phyloP scores from a whole-genome alignment of 2,329 filamentous ascomycete species.

The Ceratocystis eucalypticola region DNA sequence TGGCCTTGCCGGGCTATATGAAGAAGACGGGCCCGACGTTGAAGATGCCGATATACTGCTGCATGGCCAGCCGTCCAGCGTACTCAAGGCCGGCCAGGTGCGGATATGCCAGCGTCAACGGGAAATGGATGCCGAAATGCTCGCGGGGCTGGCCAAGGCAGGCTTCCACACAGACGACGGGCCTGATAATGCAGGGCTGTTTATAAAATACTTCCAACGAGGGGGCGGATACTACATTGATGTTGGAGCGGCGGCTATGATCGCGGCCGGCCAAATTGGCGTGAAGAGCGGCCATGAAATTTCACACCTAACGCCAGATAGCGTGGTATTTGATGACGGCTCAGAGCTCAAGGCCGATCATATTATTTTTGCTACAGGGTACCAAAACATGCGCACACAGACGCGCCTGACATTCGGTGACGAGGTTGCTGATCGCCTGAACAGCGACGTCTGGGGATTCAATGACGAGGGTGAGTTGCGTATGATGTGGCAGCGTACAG shows the following conservation, averaged over 20 bases:
- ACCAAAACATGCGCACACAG: constrained; percentile 54
- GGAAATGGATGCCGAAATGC: constrained; percentile 28
- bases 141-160: constrained; percentile 36
- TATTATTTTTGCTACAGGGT: constrained; percentile 50
- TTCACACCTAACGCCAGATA: constrained; percentile 33
- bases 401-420: constrained; percentile 50
- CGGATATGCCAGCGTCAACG: constrained; percentile 28
- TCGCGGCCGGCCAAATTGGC: constrained; percentile 50
- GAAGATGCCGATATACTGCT: constrained; percentile 53
- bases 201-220: constrained; percentile 49
- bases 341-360: constrained; percentile 45
- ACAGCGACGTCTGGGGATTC: constrained; percentile 49
- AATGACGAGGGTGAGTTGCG: constrained; percentile 44
- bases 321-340: constrained; percentile 40
- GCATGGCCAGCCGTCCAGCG: constrained; percentile 43
- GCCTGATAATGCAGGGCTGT: constrained; percentile 42
- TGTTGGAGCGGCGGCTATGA: constrained; percentile 48
- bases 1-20: constrained; percentile 37
- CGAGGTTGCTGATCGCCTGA: constrained; percentile 39
- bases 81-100: constrained; percentile 47
- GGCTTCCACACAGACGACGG: constrained; percentile 50
- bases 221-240: constrained; percentile 61
- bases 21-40: constrained; percentile 41
- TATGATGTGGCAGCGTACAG: constrained; percentile 44
- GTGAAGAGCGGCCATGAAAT: constrained; percentile 47